Evolutionary conservation across 768 basidiomycete genomes (phyloP).

Genomic region (Tremella yokohamensis): DNA sequence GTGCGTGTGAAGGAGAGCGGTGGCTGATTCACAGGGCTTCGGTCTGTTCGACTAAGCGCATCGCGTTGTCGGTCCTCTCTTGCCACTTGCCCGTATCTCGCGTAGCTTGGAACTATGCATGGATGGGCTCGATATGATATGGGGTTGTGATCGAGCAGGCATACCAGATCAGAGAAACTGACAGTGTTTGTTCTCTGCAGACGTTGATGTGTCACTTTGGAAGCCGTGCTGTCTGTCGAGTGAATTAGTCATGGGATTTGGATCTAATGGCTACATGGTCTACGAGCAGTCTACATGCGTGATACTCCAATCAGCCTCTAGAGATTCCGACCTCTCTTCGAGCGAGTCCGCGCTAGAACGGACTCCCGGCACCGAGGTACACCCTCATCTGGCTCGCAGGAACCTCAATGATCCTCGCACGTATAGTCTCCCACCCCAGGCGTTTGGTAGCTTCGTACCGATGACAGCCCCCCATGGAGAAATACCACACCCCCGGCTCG

Average conservation of each 20-base stretch:
- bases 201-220: too few relatives aligned
- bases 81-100: neutral
- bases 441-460: slow-evolving; percentile 52
- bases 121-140: too few relatives aligned
- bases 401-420: slow-evolving; percentile 49
- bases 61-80: slow-evolving; percentile 10
- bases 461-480: slow-evolving; percentile 52
- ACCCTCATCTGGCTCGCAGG: slow-evolving; percentile 47
- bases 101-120: too few relatives aligned
- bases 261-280: too few relatives aligned
- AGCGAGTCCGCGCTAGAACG: slow-evolving; percentile 32
- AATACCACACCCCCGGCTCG: slow-evolving; percentile 42
- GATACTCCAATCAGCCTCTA: too few relatives aligned
- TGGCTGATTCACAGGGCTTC: slow-evolving; percentile 62
- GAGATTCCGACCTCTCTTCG: too few relatives aligned
- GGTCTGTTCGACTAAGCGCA: slow-evolving; percentile 79
- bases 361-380: slow-evolving; percentile 48
- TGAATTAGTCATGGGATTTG: too few relatives aligned
- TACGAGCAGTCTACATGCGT: too few relatives aligned
- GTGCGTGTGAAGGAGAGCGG: neutral
- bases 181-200: too few relatives aligned
- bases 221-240: too few relatives aligned
- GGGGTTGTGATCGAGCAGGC: too few relatives aligned
- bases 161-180: too few relatives aligned
- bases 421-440: slow-evolving; percentile 43